Evolutionary conservation across 192 early-diverging fungal species (phyloP), one percentile per base, ranked within the genome.

Genomic region (Haplosporangium gracile): DNA sequence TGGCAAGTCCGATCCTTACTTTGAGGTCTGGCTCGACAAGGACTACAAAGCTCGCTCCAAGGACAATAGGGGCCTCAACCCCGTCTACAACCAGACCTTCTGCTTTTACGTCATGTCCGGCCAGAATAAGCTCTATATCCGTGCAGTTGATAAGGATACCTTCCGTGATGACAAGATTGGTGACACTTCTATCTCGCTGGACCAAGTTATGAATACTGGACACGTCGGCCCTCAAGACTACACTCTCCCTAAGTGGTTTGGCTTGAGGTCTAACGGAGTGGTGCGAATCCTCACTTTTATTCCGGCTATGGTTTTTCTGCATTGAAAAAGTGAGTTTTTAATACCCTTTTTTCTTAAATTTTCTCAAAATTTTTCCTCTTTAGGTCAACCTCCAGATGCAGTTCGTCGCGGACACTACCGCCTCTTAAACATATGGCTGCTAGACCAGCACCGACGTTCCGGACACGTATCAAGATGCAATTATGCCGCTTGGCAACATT

Each of bases 91-190:
- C 4, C 22, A 78, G 36, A 78, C 77, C 6, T 78, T 78, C 38
- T 78, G 77, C 38, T 78, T 72, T n/a, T 78, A 72, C n/a, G 77
- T 78, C 38, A 49, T 51, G 24, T 51, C 69, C 20, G 77, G 77
- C 13, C 77, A 78, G 69, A 71, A 86, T 60, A 86, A 82, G 47
- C 76, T 89, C 2, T 78, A 89, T 15, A 26, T 86, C 40, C 47
- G 82, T 55, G 83, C 79, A 11, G 51, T 79, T 15, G 88, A 89
- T 60, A 79, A 82, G 49, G 88, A 89, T 69, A 47, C 60, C 15
- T 72, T 89, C 29, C 70, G 80, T 8, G 72, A 74, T 73, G 88
- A 86, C 57, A 85, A 77, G 78, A 82, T 86, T 60, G 88, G 88
- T 57, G 82, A 89, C 4, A 53, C 68, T 4, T 80, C 39, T 18